These are phyloP conservation scores for Diaporthe batatas DNA, from an alignment of 2,329 filamentous ascomycete genomes.

Conservation along the genomic window DNA sequence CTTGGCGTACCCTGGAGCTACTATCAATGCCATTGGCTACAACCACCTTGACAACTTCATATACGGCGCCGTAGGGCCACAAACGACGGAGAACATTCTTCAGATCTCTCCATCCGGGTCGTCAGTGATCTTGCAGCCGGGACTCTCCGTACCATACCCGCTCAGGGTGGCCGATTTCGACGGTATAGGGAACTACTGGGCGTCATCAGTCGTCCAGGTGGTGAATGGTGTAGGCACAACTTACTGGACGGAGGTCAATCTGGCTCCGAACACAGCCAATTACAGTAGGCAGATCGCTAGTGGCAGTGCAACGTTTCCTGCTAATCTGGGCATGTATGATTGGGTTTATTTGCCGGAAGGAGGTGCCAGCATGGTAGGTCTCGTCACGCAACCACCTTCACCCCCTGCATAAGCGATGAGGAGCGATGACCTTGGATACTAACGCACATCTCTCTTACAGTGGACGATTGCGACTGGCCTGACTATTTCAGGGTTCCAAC, in stretches of 20 bases:
- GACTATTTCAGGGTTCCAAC: neutral
- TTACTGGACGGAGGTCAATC: constrained; percentile 13
- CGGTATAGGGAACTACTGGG: constrained; percentile 7
- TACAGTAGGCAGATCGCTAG: neutral
- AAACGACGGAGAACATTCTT: neutral
- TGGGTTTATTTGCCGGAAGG: constrained; percentile 28
- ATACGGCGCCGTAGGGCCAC: constrained; percentile 13
- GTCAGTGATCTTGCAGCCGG: neutral
- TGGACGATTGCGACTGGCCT: constrained; percentile 14
- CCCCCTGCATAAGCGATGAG: neutral
- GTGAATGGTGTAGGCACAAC: neutral
- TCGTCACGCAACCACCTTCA: neutral
- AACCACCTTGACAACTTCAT: constrained; percentile 10
- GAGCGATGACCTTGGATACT: neutral
- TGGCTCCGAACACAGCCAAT: neutral
- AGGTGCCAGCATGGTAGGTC: constrained; percentile 3
- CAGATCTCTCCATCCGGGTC: neutral
- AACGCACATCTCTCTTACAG: neutral
- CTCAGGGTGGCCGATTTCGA: constrained; percentile 18
- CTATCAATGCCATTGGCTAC: constrained; percentile 12
- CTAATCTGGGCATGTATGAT: constrained; percentile 11
- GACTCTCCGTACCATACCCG: neutral
- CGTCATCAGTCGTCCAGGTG: neutral
- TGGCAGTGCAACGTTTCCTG: constrained; percentile 4
- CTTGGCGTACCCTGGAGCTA: constrained; percentile 10